A percentile compares a stretch with the other conserved stretches of the same genome.
phyloP scores from a whole-genome alignment of 2,329 filamentous ascomycete genomes.

The Blastomyces gilchristii region DNA sequence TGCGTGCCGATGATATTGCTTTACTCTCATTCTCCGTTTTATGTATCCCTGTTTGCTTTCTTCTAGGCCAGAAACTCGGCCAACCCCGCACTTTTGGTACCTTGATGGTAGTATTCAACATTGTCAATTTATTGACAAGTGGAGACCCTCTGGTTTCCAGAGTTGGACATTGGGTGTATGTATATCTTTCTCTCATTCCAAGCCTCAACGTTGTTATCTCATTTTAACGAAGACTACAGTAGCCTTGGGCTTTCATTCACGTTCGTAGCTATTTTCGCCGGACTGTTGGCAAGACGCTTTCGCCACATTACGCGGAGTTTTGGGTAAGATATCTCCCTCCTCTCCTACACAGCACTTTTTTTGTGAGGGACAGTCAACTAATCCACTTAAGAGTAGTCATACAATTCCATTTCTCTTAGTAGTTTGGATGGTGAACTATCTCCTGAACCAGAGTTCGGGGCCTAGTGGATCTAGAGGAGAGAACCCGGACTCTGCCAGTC shows the following conservation, averaged over 20 bases:
- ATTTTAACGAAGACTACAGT: background rate
- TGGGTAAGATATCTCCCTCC: background rate
- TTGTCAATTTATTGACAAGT: conserved; percentile 1
- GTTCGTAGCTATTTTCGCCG: conserved; percentile 1
- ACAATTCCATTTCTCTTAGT: background rate
- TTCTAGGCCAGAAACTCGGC: background rate
- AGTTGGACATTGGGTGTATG: conserved; percentile 2
- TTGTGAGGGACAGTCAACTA: background rate
- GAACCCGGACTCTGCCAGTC: background rate
- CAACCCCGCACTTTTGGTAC: conserved; percentile 2
- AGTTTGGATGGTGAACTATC: conserved; percentile 1
- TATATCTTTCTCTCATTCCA: background rate
- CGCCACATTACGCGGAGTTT: conserved; percentile 3
- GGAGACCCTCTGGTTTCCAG: background rate
- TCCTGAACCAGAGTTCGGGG: background rate
- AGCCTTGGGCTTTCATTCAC: conserved; percentile 3
- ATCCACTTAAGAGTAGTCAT: background rate
- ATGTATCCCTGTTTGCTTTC: background rate
- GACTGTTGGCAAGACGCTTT: background rate
- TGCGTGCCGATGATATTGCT: background rate
- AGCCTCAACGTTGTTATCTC: background rate
- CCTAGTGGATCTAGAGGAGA: background rate
- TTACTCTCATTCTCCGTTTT: background rate
- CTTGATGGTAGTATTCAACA: conserved; percentile 2
- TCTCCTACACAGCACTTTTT: background rate